phyloP scores from a whole-genome alignment of 164 flowering plant genomes.

The Annona squamosa region DNA sequence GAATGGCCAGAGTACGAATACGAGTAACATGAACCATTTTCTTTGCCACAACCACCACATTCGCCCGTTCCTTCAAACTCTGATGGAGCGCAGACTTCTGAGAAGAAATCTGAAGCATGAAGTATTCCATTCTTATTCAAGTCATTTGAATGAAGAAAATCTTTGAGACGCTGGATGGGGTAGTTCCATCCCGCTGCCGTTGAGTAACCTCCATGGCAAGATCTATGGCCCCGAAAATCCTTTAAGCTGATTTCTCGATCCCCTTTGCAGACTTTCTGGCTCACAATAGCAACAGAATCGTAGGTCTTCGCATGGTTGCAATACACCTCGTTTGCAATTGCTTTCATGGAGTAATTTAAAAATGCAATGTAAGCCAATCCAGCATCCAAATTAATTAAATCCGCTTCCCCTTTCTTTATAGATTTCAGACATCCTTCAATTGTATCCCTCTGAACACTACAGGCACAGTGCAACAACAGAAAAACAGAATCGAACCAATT shows the following conservation, averaged over 20 bases:
- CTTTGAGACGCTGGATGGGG: slow-evolving; percentile 23
- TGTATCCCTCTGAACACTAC: slow-evolving; percentile 18
- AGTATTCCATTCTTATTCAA: slow-evolving; percentile 14
- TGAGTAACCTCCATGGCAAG: slow-evolving; percentile 33
- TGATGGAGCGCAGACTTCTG: slow-evolving; percentile 33
- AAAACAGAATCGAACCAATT: background rate
- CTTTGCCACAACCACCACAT: slow-evolving; percentile 29
- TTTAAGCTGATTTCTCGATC: slow-evolving; percentile 12
- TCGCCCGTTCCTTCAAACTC: slow-evolving; percentile 22
- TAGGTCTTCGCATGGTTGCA: slow-evolving; percentile 25
- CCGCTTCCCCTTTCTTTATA: slow-evolving; percentile 21
- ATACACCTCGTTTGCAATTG: slow-evolving; percentile 25
- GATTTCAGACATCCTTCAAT: slow-evolving; percentile 17
- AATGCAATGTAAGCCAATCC: slow-evolving; percentile 27
- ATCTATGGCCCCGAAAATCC: slow-evolving; percentile 23
- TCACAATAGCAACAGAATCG: slow-evolving; percentile 23
- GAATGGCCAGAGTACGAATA: slow-evolving; percentile 18
- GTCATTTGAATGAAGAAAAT: slow-evolving; percentile 2
- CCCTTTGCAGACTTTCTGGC: slow-evolving; percentile 12
- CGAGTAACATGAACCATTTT: slow-evolving; percentile 19
- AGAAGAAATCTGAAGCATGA: slow-evolving; percentile 19
- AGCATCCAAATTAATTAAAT: slow-evolving; percentile 23
- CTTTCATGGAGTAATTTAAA: slow-evolving; percentile 25
- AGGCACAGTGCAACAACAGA: background rate
- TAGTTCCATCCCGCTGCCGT: slow-evolving; percentile 37